These are phyloP conservation scores for Cardamine occulta DNA, from an alignment of 345 rosid species.

Conservation along the genomic window DNA sequence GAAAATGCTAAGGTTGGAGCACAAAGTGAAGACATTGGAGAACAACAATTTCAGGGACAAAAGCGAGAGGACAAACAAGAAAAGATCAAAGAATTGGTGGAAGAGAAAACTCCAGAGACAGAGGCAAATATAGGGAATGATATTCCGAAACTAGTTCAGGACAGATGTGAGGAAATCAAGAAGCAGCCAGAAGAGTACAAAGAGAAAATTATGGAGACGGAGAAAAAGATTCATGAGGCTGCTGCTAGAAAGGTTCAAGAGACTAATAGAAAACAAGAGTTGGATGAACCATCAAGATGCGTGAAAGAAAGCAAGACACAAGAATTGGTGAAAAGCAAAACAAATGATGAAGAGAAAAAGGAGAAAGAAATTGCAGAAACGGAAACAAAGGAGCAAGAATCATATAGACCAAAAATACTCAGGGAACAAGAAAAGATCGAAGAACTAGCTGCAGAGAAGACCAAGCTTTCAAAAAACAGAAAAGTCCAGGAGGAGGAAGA, in stretches of 20 bases:
- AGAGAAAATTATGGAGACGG: background rate
- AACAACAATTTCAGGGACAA: constrained; percentile 6
- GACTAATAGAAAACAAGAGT: constrained; percentile 4
- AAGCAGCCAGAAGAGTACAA: constrained; percentile 14
- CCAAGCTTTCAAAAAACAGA: background rate
- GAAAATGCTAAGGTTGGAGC: constrained; percentile 7
- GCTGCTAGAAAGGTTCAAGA: constrained; percentile 11
- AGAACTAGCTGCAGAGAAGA: constrained; percentile 21
- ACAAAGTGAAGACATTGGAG: constrained; percentile 1
- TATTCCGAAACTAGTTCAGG: background rate
- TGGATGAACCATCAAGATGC: constrained; percentile 9
- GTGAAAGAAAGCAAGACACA: constrained; percentile 10
- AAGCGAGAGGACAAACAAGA: background rate
- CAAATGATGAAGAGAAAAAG: constrained; percentile 12
- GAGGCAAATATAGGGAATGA: background rate
- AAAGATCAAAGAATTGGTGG: background rate
- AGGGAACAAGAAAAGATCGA: background rate
- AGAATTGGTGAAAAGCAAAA: constrained; percentile 6
- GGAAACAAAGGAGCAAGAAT: constrained; percentile 29
- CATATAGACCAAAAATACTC: constrained; percentile 19
- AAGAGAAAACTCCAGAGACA: constrained; percentile 11
- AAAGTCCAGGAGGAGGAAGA: constrained; percentile 14
- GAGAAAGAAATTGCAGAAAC: constrained; percentile 19
- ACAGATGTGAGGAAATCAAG: constrained; percentile 8
- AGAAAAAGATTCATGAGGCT: background rate